A percentile compares a stretch with the other conserved stretches of the same genome.
Conservation (phyloP, 805 yeast genomes). For the Peterozyma toletana region DNA sequence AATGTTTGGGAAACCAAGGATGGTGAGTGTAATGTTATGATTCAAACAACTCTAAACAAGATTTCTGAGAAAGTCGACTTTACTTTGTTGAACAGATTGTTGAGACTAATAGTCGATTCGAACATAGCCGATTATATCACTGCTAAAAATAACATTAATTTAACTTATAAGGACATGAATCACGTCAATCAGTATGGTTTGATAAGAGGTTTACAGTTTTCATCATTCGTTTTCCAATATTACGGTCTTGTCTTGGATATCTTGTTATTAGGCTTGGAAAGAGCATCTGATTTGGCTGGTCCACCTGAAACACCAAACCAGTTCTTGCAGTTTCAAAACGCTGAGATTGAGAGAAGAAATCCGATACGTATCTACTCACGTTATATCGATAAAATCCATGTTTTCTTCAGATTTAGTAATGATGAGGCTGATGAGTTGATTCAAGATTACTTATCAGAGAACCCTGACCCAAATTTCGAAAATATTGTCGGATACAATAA, state of each 20-base stretch:
- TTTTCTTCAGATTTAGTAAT: slow-evolving; percentile 67
- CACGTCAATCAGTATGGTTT: slow-evolving; percentile 87
- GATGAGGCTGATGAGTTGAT: slow-evolving; percentile 72
- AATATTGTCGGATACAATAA: slow-evolving; percentile 81
- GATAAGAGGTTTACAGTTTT: slow-evolving; percentile 81
- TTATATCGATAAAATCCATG: slow-evolving; percentile 74
- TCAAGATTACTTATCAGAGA: slow-evolving; percentile 70
- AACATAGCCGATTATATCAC: slow-evolving; percentile 92
- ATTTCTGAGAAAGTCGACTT: slow-evolving; percentile 83
- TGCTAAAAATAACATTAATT: slow-evolving; percentile 76
- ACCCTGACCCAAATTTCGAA: slow-evolving; percentile 91
- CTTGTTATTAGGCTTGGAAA: slow-evolving; percentile 72
- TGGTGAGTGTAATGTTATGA: slow-evolving; percentile 76
- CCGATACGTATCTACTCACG: slow-evolving; percentile 81
- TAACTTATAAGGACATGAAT: slow-evolving; percentile 91
- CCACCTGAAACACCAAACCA: slow-evolving; percentile 62
- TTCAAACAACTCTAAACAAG: slow-evolving; percentile 68
- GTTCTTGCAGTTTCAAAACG: slow-evolving; percentile 64
- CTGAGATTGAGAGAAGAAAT: slow-evolving; percentile 51
- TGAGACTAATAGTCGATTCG: slow-evolving; percentile 79
- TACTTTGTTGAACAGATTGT: slow-evolving; percentile 73
- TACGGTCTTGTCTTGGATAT: slow-evolving; percentile 84
- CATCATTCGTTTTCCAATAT: slow-evolving; percentile 84
- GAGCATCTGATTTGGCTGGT: slow-evolving; percentile 87
- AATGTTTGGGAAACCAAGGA: slow-evolving; percentile 71